phyloP scores from a whole-genome alignment of 495 filamentous ascomycete genomes.

The Lasiosphaeris hirsuta region DNA sequence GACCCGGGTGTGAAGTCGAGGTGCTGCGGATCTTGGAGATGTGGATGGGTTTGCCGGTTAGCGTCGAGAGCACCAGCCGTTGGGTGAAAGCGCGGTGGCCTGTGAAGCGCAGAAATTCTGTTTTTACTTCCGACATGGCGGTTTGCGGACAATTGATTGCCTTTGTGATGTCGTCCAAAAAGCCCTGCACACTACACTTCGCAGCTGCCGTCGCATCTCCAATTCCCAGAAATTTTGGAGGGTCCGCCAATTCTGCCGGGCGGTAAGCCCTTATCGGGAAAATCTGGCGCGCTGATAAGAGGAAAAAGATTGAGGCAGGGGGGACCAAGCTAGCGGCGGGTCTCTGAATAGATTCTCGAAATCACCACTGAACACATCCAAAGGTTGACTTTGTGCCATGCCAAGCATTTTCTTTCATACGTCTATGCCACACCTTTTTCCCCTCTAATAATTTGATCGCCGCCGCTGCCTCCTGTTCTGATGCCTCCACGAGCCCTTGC shows the following conservation, averaged over 20 bases:
- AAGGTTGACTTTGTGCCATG: too few relatives aligned
- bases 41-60: constrained; percentile 84
- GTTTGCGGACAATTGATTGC: background rate
- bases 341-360: background rate
- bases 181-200: too few relatives aligned
- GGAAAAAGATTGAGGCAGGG: constrained; percentile 14
- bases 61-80: constrained; percentile 83
- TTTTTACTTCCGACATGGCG: constrained; percentile 40
- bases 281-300: constrained; percentile 26
- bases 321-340: background rate
- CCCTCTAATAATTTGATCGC: background rate
- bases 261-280: constrained; percentile 27
- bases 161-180: background rate
- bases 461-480: background rate
- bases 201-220: background rate
- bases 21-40: constrained; percentile 89
- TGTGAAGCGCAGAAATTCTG: constrained; percentile 63
- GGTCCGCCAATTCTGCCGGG: constrained; percentile 31
- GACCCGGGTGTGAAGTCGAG: constrained; percentile 79
- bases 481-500: constrained; percentile 32
- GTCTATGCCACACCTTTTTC: too few relatives aligned
- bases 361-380: too few relatives aligned
- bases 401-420: too few relatives aligned
- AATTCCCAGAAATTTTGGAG: constrained; percentile 30
- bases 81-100: constrained; percentile 77